Conservation (phyloP, 768 basidiomycete genomes). For the Mycena sanguinolenta region DNA sequence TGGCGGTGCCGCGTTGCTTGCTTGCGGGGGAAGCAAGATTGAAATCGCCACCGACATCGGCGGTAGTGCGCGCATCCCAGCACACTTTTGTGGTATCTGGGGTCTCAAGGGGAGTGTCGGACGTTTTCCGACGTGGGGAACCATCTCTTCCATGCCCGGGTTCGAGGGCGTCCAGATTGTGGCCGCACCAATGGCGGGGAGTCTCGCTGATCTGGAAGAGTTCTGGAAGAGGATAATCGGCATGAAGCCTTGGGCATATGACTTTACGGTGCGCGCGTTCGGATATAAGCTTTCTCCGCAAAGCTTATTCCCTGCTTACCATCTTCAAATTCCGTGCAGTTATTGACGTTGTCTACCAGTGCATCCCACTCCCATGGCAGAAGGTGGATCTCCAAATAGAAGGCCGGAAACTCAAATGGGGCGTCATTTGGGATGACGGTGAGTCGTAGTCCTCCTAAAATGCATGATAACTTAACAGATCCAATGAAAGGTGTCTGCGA, state of each 20-base stretch:
- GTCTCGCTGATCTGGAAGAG: slow-evolving; percentile 71
- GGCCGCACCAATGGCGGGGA: slow-evolving; percentile 72
- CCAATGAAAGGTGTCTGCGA: slow-evolving; percentile 63
- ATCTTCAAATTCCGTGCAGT: slow-evolving; percentile 28
- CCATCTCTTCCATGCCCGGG: slow-evolving; percentile 60
- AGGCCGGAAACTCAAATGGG: slow-evolving; percentile 71
- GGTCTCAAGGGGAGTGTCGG: slow-evolving; percentile 71
- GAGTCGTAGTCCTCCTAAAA: slow-evolving; percentile 23
- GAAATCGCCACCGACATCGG: slow-evolving; percentile 83
- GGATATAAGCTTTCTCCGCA: not conserved
- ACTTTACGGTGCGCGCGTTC: slow-evolving; percentile 60
- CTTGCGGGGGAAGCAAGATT: slow-evolving; percentile 72
- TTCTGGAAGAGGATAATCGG: slow-evolving; percentile 74
- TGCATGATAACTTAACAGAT: not conserved
- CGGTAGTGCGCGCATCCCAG: slow-evolving; percentile 79
- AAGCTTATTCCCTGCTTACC: not conserved
- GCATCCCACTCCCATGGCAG: slow-evolving; percentile 64
- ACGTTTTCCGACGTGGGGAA: slow-evolving; percentile 69
- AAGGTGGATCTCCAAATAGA: slow-evolving; percentile 60
- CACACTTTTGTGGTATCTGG: slow-evolving; percentile 81
- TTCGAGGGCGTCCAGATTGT: slow-evolving; percentile 69
- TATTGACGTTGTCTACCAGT: slow-evolving; percentile 48
- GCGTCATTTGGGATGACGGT: slow-evolving; percentile 77
- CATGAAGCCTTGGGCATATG: slow-evolving; percentile 77
- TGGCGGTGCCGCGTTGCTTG: slow-evolving; percentile 77